Evolutionary conservation across 2,329 filamentous ascomycete species (phyloP).

Genomic region (Alternaria gansuensis): DNA sequence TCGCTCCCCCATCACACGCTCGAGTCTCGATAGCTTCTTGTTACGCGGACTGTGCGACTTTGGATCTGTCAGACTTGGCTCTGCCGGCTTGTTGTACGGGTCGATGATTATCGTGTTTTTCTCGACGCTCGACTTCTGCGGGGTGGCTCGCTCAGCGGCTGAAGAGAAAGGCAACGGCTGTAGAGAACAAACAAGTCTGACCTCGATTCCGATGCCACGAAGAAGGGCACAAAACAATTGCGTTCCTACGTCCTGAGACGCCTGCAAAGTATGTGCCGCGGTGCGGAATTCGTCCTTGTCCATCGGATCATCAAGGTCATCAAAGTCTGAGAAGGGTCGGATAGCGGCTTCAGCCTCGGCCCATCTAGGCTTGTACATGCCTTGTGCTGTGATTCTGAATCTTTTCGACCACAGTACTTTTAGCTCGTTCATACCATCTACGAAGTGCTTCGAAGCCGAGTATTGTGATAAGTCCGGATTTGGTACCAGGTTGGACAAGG

Average conservation of each 20-base stretch:
- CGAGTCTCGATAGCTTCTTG: constrained; percentile 46
- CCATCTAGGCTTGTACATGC: constrained; percentile 67
- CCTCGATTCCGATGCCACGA: constrained; percentile 80
- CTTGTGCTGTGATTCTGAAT: constrained; percentile 72
- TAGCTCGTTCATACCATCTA: constrained; percentile 77
- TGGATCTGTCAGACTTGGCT: constrained; percentile 30
- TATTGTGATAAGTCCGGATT: constrained; percentile 74
- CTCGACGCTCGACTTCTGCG: constrained; percentile 34
- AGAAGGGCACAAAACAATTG: constrained; percentile 91
- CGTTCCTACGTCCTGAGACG: constrained; percentile 87
- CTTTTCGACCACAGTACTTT: constrained; percentile 72
- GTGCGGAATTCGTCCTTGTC: constrained; percentile 77
- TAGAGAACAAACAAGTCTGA: constrained; percentile 87
- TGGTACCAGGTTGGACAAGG: constrained; percentile 73
- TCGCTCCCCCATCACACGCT: constrained; percentile 45
- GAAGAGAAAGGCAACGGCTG: constrained; percentile 78
- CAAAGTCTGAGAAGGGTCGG: constrained; percentile 59
- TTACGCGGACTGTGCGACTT: constrained; percentile 35
- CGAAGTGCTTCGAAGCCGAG: constrained; percentile 76
- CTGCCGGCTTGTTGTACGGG: constrained; percentile 40
- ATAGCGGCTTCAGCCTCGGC: constrained; percentile 70
- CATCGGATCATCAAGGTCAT: constrained; percentile 71
- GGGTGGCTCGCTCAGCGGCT: constrained; percentile 43
- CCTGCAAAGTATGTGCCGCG: constrained; percentile 73
- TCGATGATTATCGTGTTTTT: constrained; percentile 43